Base-by-base conservation (phyloP, 108 stramenopile species). In the Chaetoceros muelleri region DNA sequence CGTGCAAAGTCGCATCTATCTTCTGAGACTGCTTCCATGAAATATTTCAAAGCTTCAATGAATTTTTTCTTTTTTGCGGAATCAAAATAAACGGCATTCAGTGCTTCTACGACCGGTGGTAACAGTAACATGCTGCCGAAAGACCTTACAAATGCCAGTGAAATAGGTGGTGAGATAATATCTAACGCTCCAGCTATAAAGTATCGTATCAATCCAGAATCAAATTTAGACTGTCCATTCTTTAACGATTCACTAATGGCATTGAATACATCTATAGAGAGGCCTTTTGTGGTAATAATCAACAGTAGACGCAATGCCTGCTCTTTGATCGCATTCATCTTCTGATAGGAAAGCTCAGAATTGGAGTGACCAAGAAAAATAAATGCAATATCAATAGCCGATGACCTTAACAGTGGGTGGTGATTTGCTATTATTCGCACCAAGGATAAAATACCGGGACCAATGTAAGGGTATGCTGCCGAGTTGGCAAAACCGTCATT, bases 281-380 rank as follows among this genome's bases (percentile, higher is more conserved):
- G 71, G 16, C 90, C 90, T 66, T 83, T 66, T 1, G 71, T 65
- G 26, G 66, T 69, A 18, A 92, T 62, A 53, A 75, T 70, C 2
- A 92, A 48, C 30, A 92, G 75, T 40, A 92, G 60, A 26, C 90
- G 69, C 8, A 92, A 65, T 46, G 71, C 76, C 69, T 92, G 90
- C 54, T 92, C 90, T 53, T 85, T 87, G 66, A 92, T 77, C 44
- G 67, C 79, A 64, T 81, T 82, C 76, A 87, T 76, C 55, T 78
- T 92, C 58, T 82, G 77, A 53, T 84, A 87, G 0, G 82, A 80
- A 61, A 92, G 71, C 44, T 92, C 90, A 26, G 78, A 72, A 49
- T 81, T 84, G 7, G 84, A 75, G 51, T 92, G 90, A 18, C 67
- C 63, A 55, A 87, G 57, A 49, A 92, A 87, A 23, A 70, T 58